Conservation (phyloP, 2,329 filamentous ascomycete genomes). For the Claviceps pazoutovae region DNA sequence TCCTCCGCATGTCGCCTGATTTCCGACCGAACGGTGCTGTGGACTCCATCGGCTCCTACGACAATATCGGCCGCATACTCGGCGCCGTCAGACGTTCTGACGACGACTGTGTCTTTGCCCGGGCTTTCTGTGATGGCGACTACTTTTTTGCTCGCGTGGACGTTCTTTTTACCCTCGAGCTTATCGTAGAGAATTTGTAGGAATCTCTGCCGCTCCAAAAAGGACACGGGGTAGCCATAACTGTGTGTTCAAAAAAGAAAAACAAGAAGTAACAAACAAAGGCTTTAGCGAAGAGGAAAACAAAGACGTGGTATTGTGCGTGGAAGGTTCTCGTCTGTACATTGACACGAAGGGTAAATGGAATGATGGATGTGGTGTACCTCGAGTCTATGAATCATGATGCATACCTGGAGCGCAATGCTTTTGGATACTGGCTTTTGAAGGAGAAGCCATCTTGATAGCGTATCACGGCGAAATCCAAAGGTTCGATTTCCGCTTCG, state of each 20-base stretch:
- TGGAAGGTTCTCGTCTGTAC: no score
- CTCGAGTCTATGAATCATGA: no score
- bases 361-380: no score
- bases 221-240: conserved; percentile 17
- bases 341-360: no score
- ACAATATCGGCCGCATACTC: conserved; percentile 23
- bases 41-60: conserved; percentile 28
- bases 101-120: conserved; percentile 1
- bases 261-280: not conserved
- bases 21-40: conserved; percentile 16
- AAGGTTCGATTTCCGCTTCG: conserved; percentile 5
- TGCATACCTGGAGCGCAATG: conserved; percentile 4
- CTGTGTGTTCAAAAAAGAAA: not conserved
- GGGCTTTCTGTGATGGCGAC: conserved; percentile 5
- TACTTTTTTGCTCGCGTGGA: conserved; percentile 10
- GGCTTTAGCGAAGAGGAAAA: not conserved
- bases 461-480: conserved; percentile 5
- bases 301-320: not conserved
- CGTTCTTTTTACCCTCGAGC: conserved; percentile 15
- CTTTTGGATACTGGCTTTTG: conserved; percentile 5
- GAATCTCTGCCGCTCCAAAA: conserved; percentile 22
- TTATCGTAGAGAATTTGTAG: conserved; percentile 20
- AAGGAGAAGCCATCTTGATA: conserved; percentile 6
- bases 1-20: conserved; percentile 13
- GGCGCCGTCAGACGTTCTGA: conserved; percentile 21